Evolutionary conservation across 73 alveolate genomes (phyloP), one percentile per base, ranked within the genome.

Genomic region (Uronychia setigera): DNA sequence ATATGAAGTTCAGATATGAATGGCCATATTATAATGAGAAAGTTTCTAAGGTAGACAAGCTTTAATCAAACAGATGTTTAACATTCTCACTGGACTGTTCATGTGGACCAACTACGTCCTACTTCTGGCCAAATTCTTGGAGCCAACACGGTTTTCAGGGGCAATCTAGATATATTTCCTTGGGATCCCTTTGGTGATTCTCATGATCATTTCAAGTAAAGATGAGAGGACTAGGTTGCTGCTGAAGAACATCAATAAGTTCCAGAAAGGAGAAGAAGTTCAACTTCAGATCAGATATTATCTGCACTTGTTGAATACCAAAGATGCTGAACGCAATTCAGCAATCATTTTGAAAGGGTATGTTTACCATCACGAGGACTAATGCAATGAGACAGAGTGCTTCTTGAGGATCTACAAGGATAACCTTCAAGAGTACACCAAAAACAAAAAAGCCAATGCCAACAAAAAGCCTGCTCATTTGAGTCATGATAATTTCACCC

Each of bases 281-380:
- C 87, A 88, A 35, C 84, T 89, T 28, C 90, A 91, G 82, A 91
- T 94, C 19, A 76, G 98, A 80, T 94, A 92, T 84, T 94, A 80
- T 79, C 60, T 94, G 5, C 91, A 90, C 78, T 77, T 94, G 35
- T 87, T 82, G 9, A 88, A 92, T 75, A 92, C 83, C 60, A 88
- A 90, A 26, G 93, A 88, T 34, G 88, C 85, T 25, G 91, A 94
- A 35, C 77, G 98, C 74, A 87, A 88, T 59, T 89, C 92, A 79
- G 88, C 85, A 80, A 89, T 94, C 57, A 82, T 88, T 80, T 74
- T 94, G 74, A 94, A 88, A 77, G 98, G 98, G 59, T 94, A 94
- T 86, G 88, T 94, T 0, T 86, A 94, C 79, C 95, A 92, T 25
- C 98, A 94, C 83, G 97, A 92, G 81, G 98, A 94, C 78, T 81